Conservation (phyloP, 306 rosid species). For the Sophora flavescens region DNA sequence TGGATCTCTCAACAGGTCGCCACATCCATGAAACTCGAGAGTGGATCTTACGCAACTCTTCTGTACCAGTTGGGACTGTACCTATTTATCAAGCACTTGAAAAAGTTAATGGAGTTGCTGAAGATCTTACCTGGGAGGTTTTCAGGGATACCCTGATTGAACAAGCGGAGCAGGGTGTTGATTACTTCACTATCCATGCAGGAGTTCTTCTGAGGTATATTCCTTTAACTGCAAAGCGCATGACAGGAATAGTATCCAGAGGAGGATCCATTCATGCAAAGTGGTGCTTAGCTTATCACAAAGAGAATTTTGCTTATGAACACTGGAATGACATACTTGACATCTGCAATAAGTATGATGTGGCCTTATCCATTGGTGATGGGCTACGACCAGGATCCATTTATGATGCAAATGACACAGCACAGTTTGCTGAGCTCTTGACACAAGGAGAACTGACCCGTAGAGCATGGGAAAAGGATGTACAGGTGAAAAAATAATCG, state of each 20-base stretch:
- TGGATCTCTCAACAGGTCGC: constrained; percentile 99
- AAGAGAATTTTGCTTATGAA: constrained; percentile 95
- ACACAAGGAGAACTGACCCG: constrained; percentile 99
- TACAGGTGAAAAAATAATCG: constrained; percentile 67
- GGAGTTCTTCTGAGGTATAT: constrained; percentile 96
- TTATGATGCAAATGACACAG: constrained; percentile 98
- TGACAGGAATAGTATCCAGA: constrained; percentile 98
- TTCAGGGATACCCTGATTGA: constrained; percentile 93
- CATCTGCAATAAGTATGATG: constrained; percentile 94
- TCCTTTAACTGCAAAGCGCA: constrained; percentile 95
- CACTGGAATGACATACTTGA: constrained; percentile 99
- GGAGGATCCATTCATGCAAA: constrained; percentile 99
- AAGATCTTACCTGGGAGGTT: constrained; percentile 92
- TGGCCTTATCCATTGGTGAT: constrained; percentile 96
- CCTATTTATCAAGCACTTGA: constrained; percentile 99
- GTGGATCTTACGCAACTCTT: constrained; percentile 96
- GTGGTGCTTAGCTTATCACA: constrained; percentile 99
- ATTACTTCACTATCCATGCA: constrained; percentile 99
- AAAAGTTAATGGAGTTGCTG: constrained; percentile 94
- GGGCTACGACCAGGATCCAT: constrained; percentile 99
- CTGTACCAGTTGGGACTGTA: constrained; percentile 98
- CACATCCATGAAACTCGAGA: constrained; percentile 99
- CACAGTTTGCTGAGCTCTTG: constrained; percentile 98
- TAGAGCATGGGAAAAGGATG: constrained; percentile 99
- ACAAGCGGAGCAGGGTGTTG: constrained; percentile 99